Evolutionary conservation across 2,329 filamentous ascomycete species (phyloP), one percentile per base, ranked within the genome.

Genomic region (Ploettnerulaceae sp.): DNA sequence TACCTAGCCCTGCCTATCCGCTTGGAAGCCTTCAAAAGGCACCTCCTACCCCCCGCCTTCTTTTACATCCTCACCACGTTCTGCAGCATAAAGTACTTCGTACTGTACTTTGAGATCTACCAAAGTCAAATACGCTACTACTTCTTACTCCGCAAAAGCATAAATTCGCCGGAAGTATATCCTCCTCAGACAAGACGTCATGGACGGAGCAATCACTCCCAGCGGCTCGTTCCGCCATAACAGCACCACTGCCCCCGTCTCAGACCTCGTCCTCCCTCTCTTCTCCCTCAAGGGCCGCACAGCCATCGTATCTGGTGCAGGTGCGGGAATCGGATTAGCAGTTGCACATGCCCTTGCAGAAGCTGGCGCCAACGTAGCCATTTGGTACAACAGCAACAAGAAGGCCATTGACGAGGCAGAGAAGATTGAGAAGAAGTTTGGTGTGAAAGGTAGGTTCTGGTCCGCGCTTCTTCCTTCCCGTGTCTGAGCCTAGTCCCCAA

Each of bases 361-460:
- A 32, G 68, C 69, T 11, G 73, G 73, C 35, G 72, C 72, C 25
- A 65, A 64, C 31, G 63, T 74, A 6, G 69, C 73, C 7, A 61
- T 76, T 59, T 76, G 73, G 62, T 77, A 76, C 57, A 82, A 85
- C 61, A 77, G 71, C 64, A 86, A 87, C 66, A 74, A 76, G 59
- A 76, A 81, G 56, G 81, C 82, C 9, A 61, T 79, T 9, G 71
- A 76, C 12, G 72, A 78, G 47, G 82, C 84, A 0, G 72, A 73
- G 24, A 77, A 79, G 20, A 81, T 88, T 35, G 79, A 78, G 59
- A 72, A 77, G 59, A 74, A 76, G 17, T 86, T 81, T 56, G 78
- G 79, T 2, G 82, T 89, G 33, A 80, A 82, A 64, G 81, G 81
- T 82, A 64, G 62, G 76, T 69, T 21, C 12, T 32, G 4, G 8